phyloP scores from a whole-genome alignment of 305 asterid genomes.

The Fraxinus paxiana region DNA sequence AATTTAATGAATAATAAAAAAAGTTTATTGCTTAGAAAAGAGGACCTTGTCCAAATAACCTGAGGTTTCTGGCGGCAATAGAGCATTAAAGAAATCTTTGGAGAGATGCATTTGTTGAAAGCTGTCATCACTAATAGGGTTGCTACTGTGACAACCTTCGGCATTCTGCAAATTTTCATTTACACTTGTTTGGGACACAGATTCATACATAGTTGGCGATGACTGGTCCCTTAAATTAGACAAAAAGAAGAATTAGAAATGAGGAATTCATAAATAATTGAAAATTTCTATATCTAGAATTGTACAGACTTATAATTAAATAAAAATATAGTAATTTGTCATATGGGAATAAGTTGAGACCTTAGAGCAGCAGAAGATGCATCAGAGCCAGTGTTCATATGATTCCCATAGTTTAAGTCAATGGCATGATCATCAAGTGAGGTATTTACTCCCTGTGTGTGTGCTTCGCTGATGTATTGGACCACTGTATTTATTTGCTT shows the following conservation, averaged over 20 bases:
- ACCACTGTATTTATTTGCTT: conserved; percentile 60
- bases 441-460: conserved; percentile 32
- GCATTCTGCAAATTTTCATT: conserved; percentile 38
- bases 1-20: background rate
- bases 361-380: conserved; percentile 45
- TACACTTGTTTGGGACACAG: conserved; percentile 49
- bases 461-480: conserved; percentile 50
- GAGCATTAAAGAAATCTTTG: conserved; percentile 28
- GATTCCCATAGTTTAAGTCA: conserved; percentile 35
- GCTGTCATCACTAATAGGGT: conserved; percentile 21
- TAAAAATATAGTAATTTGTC: background rate
- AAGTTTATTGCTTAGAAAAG: too few species aligned
- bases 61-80: conserved; percentile 29
- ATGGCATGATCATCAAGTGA: conserved; percentile 39
- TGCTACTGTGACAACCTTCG: conserved; percentile 32
- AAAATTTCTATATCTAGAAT: background rate
- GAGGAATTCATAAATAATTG: background rate
- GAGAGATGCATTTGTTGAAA: conserved; percentile 37
- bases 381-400: conserved; percentile 46
- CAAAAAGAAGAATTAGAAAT: background rate
- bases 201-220: conserved; percentile 43
- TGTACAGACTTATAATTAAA: background rate
- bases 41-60: conserved; percentile 37
- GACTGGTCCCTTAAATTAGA: conserved; percentile 35
- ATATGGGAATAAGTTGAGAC: conserved; percentile 16